Evolutionary conservation across 2,329 filamentous ascomycete genomes (phyloP).

Genomic region (Coniella vitis): DNA sequence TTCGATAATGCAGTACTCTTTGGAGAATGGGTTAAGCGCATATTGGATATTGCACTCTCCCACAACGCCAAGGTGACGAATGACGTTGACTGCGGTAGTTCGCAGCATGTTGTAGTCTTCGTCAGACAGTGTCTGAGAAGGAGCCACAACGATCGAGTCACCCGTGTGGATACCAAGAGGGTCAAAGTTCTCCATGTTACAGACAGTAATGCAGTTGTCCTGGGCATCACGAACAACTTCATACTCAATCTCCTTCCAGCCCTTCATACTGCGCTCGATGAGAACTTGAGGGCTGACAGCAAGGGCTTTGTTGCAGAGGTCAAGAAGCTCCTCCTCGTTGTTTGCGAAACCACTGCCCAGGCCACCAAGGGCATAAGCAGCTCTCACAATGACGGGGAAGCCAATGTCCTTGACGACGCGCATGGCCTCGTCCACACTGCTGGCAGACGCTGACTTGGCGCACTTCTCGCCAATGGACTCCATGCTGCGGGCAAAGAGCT

Average conservation of each 20-base stretch:
- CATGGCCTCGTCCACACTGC: slow-evolving; percentile 80
- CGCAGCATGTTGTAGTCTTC: slow-evolving; percentile 99
- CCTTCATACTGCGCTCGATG: slow-evolving; percentile 98
- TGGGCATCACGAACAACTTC: slow-evolving; percentile 94
- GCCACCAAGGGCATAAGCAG: slow-evolving; percentile 91
- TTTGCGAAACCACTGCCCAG: slow-evolving; percentile 94
- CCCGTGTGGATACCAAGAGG: slow-evolving; percentile 96
- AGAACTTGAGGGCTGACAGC: slow-evolving; percentile 92
- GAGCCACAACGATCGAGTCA: slow-evolving; percentile 97
- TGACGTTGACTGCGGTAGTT: slow-evolving; percentile 94
- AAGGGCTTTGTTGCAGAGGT: slow-evolving; percentile 91
- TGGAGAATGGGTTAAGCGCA: slow-evolving; percentile 88
- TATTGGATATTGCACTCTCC: slow-evolving; percentile 99
- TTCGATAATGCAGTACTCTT: slow-evolving; percentile 98
- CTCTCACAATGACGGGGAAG: slow-evolving; percentile 94
- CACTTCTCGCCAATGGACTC: slow-evolving; percentile 97
- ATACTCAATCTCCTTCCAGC: slow-evolving; percentile 99
- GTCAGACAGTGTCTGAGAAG: slow-evolving; percentile 92
- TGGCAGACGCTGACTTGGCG: slow-evolving; percentile 92
- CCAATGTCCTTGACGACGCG: slow-evolving; percentile 84
- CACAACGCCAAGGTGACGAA: slow-evolving; percentile 92
- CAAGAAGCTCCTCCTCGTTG: slow-evolving; percentile 72
- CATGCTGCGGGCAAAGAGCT: slow-evolving; percentile 96
- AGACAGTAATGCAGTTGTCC: slow-evolving; percentile 99
- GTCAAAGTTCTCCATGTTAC: slow-evolving; percentile 99